Base-by-base conservation (phyloP, 176 grass and related monocot species). In the Oryza punctata region DNA sequence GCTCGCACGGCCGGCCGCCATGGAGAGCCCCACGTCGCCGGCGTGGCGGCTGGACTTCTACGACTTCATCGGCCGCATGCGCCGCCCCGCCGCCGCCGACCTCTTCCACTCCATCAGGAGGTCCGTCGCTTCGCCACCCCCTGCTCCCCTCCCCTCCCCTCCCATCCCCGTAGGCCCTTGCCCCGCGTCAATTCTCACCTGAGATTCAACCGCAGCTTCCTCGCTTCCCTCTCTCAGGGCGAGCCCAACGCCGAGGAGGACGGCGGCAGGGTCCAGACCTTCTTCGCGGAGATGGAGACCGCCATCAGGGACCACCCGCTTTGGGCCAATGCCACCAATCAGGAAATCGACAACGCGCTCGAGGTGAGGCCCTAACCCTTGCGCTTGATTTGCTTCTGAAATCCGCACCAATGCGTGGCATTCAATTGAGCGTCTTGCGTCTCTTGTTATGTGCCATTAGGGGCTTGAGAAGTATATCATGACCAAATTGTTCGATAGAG, bases 401-500 rank as follows among this genome's bases (percentile, higher is more conserved):
- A 57, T 52, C 44, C 44, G 1, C 12, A 11, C 57, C 25, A 26
- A 76, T 27, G 35, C 35, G 35, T 7, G 65, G 32, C 32, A 33
- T 33, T 33, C 32, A 0, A 33, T n/a, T n/a, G 54, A 59, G 9
- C 6, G 3, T 63, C 19, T 33, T 33, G 32, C 32, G 32, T 33
- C 32, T 33, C 32, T 35, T 80, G 24, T 14, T 81, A 0, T 52
- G 18, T n/a, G 27, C 6, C 18, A 75, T 12, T 44, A 98, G 95
- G 88, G 92, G 61, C 84, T 98, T 35, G 95, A 95, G 85, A 98
- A 98, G 81, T 98, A 81, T 77, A 32, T 98, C 70, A 98, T 95
- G 92, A 98, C 92, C 1, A 98, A 95, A 72, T 84, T 98, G 65
- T 98, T 98, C 65, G 73, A 94, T 70, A 67, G 79, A 70, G 86